These are phyloP conservation scores for Schrenkiella parvula DNA, from an alignment of 345 rosid species.

Conservation along the genomic window DNA sequence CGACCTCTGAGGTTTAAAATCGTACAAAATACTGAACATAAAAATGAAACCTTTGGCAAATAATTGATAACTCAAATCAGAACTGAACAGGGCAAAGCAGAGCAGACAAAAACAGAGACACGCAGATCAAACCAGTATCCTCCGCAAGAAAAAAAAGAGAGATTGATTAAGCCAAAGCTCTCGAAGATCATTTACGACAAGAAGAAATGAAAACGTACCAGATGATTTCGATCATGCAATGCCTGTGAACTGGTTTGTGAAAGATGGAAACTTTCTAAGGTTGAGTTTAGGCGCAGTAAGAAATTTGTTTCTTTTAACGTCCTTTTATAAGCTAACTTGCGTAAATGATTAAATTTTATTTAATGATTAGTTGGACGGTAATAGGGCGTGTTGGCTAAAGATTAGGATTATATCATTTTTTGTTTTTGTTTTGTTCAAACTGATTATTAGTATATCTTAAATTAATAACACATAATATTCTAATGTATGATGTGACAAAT, in stretches of 20 bases:
- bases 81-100: background rate
- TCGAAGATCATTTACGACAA: background rate
- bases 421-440: no score
- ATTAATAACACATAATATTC: background rate
- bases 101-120: constrained; percentile 8
- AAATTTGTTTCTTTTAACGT: background rate
- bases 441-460: no score
- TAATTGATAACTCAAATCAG: background rate
- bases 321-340: constrained; percentile 10
- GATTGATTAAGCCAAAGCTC: background rate
- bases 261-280: background rate
- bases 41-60: background rate
- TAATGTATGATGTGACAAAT: background rate
- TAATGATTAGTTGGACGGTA: background rate
- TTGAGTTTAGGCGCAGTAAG: background rate
- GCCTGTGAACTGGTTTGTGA: constrained; percentile 12
- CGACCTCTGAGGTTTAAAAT: background rate
- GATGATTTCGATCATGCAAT: constrained; percentile 18
- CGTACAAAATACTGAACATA: background rate
- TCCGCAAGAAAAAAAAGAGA: background rate
- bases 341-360: background rate
- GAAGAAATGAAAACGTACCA: constrained; percentile 6
- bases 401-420: background rate
- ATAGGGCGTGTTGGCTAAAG: background rate
- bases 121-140: background rate